Evolutionary conservation across 2,329 filamentous ascomycete genomes (phyloP), one percentile per base, ranked within the genome.

Genomic region (Emmonsiellopsis sp.): DNA sequence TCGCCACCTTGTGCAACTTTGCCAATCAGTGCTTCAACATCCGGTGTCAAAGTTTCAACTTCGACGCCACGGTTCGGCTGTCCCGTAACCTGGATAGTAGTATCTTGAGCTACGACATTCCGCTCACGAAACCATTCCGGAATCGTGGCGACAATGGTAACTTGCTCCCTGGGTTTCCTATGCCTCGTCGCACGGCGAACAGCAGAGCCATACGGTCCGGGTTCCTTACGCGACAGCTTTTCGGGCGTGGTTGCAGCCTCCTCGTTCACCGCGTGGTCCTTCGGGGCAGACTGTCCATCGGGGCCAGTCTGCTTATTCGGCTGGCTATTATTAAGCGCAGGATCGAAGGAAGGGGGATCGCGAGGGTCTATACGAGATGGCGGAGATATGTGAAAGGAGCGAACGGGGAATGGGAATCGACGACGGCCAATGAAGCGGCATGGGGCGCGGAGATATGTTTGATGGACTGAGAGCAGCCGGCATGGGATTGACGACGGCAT

Each of bases 101-200:
- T 45, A 46, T 61, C 54, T 40, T 63, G 60, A 34, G 63, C 57
- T 11, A 69, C 54, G 1, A 65, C 62, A 56, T 73, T 72, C 11
- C 62, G 62, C 47, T 69, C 64, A 16, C 62, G 58, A 46, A 73
- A 72, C 70, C 70, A 73, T 5, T 63, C 54, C 1, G 70, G 70
- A 20, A 73, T 59, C 2, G 60, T 62, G 5, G 65, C 59, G 5
- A 55, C 55, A 3, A 61, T 59, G 2, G 62, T 45, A 7, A 54
- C 44, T 37, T 46, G 54, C 34, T 67, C 61, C 16, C 58, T 49
- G 1, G 58, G 50, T 54, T 62, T 67, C 46, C 59, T 63, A 48
- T 70, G 71, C 47, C 69, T 67, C 62, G 69, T 65, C 10, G 57
- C 66, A 49, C 70, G 64, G 34, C 70, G 69, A 40, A 70, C 53